Evolutionary conservation across 176 grass and related monocot species (phyloP).

Genomic region (Musa schizocarpa): DNA sequence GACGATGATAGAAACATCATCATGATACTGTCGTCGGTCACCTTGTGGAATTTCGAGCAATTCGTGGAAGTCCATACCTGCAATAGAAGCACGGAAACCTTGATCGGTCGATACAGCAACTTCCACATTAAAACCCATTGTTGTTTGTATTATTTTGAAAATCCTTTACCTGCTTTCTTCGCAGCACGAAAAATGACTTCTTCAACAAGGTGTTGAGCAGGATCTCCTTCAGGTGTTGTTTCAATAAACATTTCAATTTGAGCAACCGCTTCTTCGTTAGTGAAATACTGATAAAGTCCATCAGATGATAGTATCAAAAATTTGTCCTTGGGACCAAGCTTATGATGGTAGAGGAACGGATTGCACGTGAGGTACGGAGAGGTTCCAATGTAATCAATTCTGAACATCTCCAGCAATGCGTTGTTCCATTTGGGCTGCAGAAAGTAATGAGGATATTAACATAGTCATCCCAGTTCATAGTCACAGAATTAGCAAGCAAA

Average conservation of each 20-base stretch:
- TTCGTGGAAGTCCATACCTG: slow-evolving; percentile 93
- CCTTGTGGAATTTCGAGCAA: slow-evolving; percentile 90
- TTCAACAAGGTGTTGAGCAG: slow-evolving; percentile 84
- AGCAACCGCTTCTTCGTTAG: slow-evolving; percentile 77
- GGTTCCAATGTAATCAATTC: slow-evolving; percentile 69
- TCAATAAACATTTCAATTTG: slow-evolving; percentile 85
- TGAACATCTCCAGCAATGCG: slow-evolving; percentile 85
- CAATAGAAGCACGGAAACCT: slow-evolving; percentile 5
- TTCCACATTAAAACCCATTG: slow-evolving; percentile 24
- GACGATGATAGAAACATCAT: slow-evolving; percentile 84
- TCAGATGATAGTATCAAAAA: slow-evolving; percentile 94
- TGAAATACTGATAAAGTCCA: slow-evolving; percentile 96
- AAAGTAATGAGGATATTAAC: not conserved
- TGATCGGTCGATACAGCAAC: not conserved
- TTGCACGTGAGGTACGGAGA: slow-evolving; percentile 83
- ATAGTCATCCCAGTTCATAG: too few relatives aligned
- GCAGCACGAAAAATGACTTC: slow-evolving; percentile 91
- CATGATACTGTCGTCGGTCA: slow-evolving; percentile 74
- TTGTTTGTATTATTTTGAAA: slow-evolving; percentile 6
- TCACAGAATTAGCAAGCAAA: too few relatives aligned
- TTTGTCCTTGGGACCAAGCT: slow-evolving; percentile 54
- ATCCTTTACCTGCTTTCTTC: slow-evolving; percentile 68
- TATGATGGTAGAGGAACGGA: slow-evolving; percentile 77
- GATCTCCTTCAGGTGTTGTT: slow-evolving; percentile 82
- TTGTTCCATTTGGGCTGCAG: slow-evolving; percentile 95